Evolutionary conservation across 2,329 filamentous ascomycete genomes (phyloP).

Genomic region (Colletotrichum agaves): DNA sequence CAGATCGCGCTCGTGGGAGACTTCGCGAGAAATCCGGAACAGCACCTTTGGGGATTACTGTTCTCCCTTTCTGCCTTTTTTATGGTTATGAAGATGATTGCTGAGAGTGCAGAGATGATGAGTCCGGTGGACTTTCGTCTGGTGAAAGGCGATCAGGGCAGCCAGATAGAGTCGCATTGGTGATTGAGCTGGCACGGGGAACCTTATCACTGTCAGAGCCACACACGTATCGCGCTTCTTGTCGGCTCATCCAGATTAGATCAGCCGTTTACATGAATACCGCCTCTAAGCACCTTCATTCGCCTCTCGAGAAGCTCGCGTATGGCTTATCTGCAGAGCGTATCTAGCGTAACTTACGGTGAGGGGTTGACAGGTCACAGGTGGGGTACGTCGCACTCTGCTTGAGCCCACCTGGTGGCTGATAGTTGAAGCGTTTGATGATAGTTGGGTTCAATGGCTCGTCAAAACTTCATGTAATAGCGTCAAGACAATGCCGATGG

Average conservation of each 20-base stretch:
- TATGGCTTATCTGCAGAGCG: conserved; percentile 10
- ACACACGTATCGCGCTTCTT: conserved; percentile 7
- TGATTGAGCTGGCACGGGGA: not conserved
- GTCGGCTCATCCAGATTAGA: not conserved
- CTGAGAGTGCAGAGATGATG: not conserved
- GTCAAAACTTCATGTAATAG: not conserved
- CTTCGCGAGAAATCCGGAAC: not conserved
- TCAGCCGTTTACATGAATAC: not conserved
- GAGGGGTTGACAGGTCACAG: not conserved
- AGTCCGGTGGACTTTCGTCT: not conserved
- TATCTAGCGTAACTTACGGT: conserved; percentile 25
- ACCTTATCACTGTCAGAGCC: not conserved
- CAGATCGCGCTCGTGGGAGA: not conserved
- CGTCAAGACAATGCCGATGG: not conserved
- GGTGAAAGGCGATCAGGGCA: not conserved
- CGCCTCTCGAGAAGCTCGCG: not conserved
- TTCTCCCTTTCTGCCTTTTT: not conserved
- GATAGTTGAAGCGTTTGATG: no score
- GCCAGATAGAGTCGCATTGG: not conserved
- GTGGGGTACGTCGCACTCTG: not conserved
- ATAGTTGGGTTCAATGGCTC: no score
- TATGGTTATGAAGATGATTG: not conserved
- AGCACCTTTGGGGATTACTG: not conserved
- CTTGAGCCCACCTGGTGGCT: not conserved
- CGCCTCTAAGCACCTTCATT: not conserved